Percentiles rank a stretch among this genome's conserved stretches.
These are phyloP conservation scores for Penicillium sclerotigenum DNA, from an alignment of 2,329 filamentous ascomycete genomes.

Conservation along the genomic window DNA sequence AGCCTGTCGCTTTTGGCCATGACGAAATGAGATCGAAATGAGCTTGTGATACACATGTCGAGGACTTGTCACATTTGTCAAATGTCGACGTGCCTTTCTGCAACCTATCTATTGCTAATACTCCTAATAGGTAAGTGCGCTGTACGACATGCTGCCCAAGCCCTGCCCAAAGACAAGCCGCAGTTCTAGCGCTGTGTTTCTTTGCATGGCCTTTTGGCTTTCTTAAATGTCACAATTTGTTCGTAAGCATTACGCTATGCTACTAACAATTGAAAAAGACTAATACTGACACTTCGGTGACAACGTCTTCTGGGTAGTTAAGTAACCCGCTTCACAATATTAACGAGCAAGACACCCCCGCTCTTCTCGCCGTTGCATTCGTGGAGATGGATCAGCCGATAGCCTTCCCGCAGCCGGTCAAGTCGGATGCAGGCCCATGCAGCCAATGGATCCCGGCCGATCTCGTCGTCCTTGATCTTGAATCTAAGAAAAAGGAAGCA, in stretches of 20 bases:
- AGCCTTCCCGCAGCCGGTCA: slow-evolving; percentile 72
- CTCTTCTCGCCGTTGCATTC: slow-evolving; percentile 65
- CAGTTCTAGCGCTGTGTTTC: neutral
- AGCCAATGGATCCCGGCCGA: slow-evolving; percentile 72
- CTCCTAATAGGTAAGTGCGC: neutral
- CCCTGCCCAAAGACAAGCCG: neutral
- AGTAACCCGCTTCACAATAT: slow-evolving; percentile 59
- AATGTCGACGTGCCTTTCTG: neutral
- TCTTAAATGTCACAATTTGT: neutral
- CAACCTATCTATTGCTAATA: neutral
- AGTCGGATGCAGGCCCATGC: slow-evolving; percentile 88
- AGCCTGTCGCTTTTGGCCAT: neutral
- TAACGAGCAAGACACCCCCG: slow-evolving; percentile 69
- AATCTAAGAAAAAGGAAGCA: slow-evolving; percentile 51
- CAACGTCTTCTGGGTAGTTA: neutral
- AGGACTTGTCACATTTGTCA: slow-evolving; percentile 3
- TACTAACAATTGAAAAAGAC: neutral
- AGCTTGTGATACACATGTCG: neutral
- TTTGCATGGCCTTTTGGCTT: too few species aligned
- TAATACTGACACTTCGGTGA: neutral
- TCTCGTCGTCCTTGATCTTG: slow-evolving; percentile 83
- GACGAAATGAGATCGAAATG: neutral
- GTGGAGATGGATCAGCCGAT: slow-evolving; percentile 72
- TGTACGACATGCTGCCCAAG: slow-evolving; percentile 6
- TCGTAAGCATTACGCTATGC: neutral